phyloP scores from a whole-genome alignment of 2,329 filamentous ascomycete genomes.

The Colletotrichum sp. region DNA sequence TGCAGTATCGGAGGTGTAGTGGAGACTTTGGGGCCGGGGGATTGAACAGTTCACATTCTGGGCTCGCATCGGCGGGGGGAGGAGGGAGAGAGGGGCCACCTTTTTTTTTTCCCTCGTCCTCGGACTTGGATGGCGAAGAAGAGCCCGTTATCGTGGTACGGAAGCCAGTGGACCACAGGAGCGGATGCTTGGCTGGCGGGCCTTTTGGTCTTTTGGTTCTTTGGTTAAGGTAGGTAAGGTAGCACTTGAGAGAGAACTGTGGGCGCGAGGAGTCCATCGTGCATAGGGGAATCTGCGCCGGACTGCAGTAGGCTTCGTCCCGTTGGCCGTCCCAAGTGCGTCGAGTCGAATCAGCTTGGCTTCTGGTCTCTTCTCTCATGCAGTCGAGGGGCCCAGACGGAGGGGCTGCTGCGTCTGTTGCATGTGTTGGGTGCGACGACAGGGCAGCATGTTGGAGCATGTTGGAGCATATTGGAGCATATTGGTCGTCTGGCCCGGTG shows the following conservation, averaged over 20 bases:
- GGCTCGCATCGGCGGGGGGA: neutral
- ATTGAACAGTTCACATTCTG: neutral
- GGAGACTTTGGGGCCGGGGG: neutral
- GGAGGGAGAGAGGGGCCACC: neutral
- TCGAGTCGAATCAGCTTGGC: neutral
- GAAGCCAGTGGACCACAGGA: neutral
- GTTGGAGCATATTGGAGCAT: neutral
- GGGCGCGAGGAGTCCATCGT: neutral
- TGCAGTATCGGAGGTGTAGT: neutral
- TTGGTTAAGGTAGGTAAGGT: neutral
- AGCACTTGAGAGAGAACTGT: neutral
- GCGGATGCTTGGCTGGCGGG: neutral
- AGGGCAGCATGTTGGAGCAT: neutral
- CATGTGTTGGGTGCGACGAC: neutral
- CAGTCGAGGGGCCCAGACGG: neutral
- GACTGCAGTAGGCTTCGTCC: neutral
- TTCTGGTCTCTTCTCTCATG: neutral
- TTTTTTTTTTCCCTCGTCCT: neutral
- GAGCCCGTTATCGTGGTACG: neutral
- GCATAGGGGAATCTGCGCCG: neutral
- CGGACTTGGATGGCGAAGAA: neutral
- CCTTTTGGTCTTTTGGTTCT: neutral
- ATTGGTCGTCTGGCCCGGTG: neutral
- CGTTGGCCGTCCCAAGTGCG: neutral
- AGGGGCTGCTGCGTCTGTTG: neutral